A percentile compares a stretch with the other conserved stretches of the same genome.
Evolutionary conservation across 768 basidiomycete genomes (phyloP).

Genomic region (Termitomyces sp.): DNA sequence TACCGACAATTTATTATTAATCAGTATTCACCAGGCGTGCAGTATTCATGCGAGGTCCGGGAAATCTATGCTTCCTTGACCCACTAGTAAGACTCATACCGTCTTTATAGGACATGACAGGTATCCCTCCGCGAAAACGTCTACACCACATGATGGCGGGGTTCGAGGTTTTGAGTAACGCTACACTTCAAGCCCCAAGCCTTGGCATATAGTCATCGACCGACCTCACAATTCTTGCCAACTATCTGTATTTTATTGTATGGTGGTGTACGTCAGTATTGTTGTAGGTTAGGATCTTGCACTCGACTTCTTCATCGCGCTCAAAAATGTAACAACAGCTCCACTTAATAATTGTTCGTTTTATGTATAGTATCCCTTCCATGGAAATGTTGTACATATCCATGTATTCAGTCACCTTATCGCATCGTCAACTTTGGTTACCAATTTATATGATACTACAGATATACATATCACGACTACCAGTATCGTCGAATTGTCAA

Average conservation of each 20-base stretch:
- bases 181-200: slow-evolving; percentile 49
- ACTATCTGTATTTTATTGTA: slow-evolving; percentile 11
- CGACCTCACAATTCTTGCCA: background rate
- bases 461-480: background rate
- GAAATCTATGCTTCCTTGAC: slow-evolving; percentile 12
- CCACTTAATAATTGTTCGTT: background rate
- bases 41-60: slow-evolving; percentile 43
- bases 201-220: slow-evolving; percentile 49
- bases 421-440: background rate
- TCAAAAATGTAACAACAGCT: slow-evolving; percentile 11
- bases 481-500: background rate
- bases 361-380: background rate
- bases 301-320: slow-evolving; percentile 3
- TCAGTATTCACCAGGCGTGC: slow-evolving; percentile 24
- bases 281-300: background rate
- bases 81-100: slow-evolving; percentile 15
- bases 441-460: background rate
- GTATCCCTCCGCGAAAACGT: slow-evolving; percentile 56
- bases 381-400: background rate
- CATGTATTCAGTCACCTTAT: background rate
- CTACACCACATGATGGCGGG: slow-evolving; percentile 59
- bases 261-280: slow-evolving; percentile 5
- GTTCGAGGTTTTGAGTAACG: slow-evolving; percentile 49
- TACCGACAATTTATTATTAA: slow-evolving; percentile 2
- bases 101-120: slow-evolving; percentile 41